Percentiles rank a stretch among this genome's conserved stretches.
phyloP scores from a whole-genome alignment of 371 early-diverging fungal genomes.

The Zancudomyces culisetae region DNA sequence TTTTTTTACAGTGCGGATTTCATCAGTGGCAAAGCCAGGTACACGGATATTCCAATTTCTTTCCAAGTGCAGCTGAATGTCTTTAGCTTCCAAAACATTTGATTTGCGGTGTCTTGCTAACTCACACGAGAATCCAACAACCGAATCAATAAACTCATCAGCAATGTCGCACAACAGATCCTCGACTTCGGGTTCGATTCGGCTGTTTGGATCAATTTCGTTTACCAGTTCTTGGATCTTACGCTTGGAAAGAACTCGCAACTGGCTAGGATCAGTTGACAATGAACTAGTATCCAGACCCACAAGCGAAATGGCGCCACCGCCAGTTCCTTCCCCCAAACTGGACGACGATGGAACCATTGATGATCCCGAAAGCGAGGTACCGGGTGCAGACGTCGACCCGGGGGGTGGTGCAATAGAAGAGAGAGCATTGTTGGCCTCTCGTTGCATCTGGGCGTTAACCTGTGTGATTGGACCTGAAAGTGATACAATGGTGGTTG shows the following conservation, averaged over 20 bases:
- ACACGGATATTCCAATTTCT: conserved; percentile 87
- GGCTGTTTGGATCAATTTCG: conserved; percentile 68
- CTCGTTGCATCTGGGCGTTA: not conserved
- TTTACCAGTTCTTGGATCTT: conserved; percentile 72
- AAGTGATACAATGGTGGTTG: conserved; percentile 1
- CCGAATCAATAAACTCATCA: conserved; percentile 82
- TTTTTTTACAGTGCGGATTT: conserved; percentile 55
- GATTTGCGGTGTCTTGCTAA: conserved; percentile 80
- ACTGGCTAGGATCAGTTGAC: conserved; percentile 1
- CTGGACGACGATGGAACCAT: not conserved
- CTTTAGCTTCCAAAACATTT: conserved; percentile 66
- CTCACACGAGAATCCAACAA: conserved; percentile 64
- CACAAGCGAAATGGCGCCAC: not conserved
- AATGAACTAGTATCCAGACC: not conserved
- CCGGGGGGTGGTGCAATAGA: too few species aligned
- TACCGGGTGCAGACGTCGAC: not conserved
- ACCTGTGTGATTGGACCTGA: conserved; percentile 4
- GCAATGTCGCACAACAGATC: conserved; percentile 67
- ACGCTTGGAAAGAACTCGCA: conserved; percentile 48
- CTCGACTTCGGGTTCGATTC: conserved; percentile 75
- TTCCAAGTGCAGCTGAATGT: conserved; percentile 82
- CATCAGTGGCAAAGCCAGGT: conserved; percentile 73
- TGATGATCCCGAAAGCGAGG: not conserved
- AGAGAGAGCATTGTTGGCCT: not conserved
- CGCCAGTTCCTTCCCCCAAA: not conserved